Evolutionary conservation across 2,329 filamentous ascomycete species (phyloP), one percentile per base, ranked within the genome.

Genomic region (Amylocarpus encephaloides): DNA sequence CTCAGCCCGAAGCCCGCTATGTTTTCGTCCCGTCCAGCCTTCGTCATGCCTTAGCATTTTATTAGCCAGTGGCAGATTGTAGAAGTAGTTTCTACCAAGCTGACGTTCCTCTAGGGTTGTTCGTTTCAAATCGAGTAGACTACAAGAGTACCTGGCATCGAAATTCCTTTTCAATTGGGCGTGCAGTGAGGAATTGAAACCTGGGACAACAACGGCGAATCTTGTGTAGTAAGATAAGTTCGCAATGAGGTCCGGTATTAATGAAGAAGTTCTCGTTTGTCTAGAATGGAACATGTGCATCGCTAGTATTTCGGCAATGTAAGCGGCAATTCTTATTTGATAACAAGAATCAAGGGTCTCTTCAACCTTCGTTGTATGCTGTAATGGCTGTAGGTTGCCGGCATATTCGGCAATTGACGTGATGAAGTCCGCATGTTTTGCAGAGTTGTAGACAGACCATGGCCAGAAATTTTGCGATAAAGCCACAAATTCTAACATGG

Each of bases 381-480:
- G 68, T 1, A 77, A 73, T 4, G 79, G 67, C 50, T 74, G 74
- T 18, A 87, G 68, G 4, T 73, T 70, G 10, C 76, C 78, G 32
- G 93, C 77, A 64, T 88, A 93, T 3, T 77, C 74, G 15, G 87
- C 78, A 15, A 95, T 76, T 49, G 81, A 80, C 38, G 80, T 74
- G 50, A 96, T 77, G 62, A 95, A 92, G 0, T 75, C 73, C 0
- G 79, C 76, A 61, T 95, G 86, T 52, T 83, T 83, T 54, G 86
- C 81, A 33, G 95, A 72, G 35, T 86, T 83, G 50, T 88, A 85
- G 50, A 94, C 90, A 1, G 89, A 91, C 88, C 92, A 95, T 1
- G 91, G 86, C 92, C 92, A 97, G 64, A 90, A 88, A 66, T 95
- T 93, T 64, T 96, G 91, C 4, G 92, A 88, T 2, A 86, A 82